Conservation (phyloP, 441 rosid genomes). For the Geranium incanum region DNA sequence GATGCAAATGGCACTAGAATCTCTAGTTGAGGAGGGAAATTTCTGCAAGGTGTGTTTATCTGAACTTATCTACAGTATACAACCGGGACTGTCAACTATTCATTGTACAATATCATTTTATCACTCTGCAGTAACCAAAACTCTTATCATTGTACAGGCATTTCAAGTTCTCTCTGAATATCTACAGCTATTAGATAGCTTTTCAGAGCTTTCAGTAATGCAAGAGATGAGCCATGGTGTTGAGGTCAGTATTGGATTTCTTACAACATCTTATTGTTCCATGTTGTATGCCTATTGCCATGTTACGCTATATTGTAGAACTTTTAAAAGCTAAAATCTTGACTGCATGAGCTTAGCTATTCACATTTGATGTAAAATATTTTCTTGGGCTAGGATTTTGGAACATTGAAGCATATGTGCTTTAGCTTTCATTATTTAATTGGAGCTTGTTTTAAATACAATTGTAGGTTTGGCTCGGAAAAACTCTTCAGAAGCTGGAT, state of each 20-base stretch:
- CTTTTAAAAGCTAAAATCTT: constrained; percentile 7
- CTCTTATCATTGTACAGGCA: constrained; percentile 49
- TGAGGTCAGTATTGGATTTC: constrained; percentile 54
- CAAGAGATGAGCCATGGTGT: constrained; percentile 97
- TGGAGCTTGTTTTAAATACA: constrained; percentile 21
- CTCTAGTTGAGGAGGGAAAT: constrained; percentile 81
- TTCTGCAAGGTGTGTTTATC: constrained; percentile 71
- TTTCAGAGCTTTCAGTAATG: constrained; percentile 73
- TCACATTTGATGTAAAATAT: not conserved
- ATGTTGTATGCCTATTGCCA: not conserved
- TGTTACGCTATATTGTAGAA: not conserved
- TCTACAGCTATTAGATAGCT: constrained; percentile 86
- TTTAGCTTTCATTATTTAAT: constrained; percentile 20
- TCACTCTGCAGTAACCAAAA: constrained; percentile 17
- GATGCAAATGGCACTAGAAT: constrained; percentile 75
- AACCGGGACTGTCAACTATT: constrained; percentile 10
- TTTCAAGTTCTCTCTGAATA: constrained; percentile 96
- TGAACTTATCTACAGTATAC: constrained; percentile 3
- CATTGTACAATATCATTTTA: constrained; percentile 14
- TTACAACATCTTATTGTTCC: not conserved
- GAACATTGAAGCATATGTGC: constrained; percentile 1
- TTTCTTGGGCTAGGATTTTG: constrained; percentile 11
- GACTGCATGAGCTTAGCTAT: not conserved
- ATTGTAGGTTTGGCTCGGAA: constrained; percentile 91
- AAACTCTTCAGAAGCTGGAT: constrained; percentile 92